A percentile compares a stretch with the other conserved stretches of the same genome.
Evolutionary conservation across 2,329 filamentous ascomycete genomes (phyloP).

Genomic region (Sphaerulina musiva): DNA sequence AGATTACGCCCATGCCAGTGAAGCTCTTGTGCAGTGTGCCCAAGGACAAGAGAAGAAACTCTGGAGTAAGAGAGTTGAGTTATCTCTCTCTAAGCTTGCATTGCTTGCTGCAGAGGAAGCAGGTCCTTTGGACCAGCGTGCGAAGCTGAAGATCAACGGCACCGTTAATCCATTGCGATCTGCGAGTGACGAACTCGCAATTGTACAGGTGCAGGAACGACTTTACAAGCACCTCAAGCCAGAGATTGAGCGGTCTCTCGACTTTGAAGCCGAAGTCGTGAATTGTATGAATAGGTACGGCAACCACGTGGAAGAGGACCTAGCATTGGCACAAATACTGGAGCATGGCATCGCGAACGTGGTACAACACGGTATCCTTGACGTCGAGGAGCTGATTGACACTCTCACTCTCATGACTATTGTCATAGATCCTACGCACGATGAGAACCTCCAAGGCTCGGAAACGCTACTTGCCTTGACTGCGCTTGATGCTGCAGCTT

Average conservation of each 20-base stretch:
- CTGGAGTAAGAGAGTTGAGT: conserved; percentile 89
- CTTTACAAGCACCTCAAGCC: conserved; percentile 66
- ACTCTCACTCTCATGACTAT: conserved; percentile 70
- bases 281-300: conserved; percentile 64
- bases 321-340: conserved; percentile 63
- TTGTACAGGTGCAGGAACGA: conserved; percentile 73
- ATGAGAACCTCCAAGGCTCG: conserved; percentile 45
- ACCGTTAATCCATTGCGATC: not conserved
- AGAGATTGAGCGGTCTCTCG: conserved; percentile 64
- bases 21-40: conserved; percentile 64
- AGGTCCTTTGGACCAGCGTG: not conserved
- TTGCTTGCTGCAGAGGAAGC: conserved; percentile 55
- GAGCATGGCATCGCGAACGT: conserved; percentile 63
- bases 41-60: conserved; percentile 66
- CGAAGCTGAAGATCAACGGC: conserved; percentile 6
- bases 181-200: conserved; percentile 51
- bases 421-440: conserved; percentile 39
- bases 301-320: conserved; percentile 48
- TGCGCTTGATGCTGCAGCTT: conserved; percentile 48
- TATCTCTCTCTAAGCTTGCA: conserved; percentile 79
- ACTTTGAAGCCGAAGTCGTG: conserved; percentile 69
- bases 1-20: conserved; percentile 66
- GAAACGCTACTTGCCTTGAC: conserved; percentile 72
- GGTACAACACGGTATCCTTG: conserved; percentile 63
- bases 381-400: conserved; percentile 57